Base-by-base conservation (phyloP, 1,284 basidiomycete genomes). In the Naganishia liquefaciens region DNA sequence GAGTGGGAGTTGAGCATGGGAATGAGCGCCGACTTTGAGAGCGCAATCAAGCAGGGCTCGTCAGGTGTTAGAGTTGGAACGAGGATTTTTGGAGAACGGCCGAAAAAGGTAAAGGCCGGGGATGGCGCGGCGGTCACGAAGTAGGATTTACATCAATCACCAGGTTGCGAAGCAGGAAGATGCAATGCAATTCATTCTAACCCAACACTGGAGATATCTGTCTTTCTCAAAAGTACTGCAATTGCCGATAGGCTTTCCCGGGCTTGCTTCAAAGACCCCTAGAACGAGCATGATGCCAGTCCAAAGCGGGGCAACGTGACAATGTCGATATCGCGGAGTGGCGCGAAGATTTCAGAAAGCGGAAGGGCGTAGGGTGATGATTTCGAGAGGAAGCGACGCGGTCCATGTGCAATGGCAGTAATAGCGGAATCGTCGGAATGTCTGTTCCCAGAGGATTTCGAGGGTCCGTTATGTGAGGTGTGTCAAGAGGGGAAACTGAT, bases 21-120 rank as follows among this genome's bases (percentile, higher is more conserved):
- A 23, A 99, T 99, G 95, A 95, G 92, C 63, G 89, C 88, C 64
- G 95, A 99, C 73, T 96, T 95, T 75, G 90, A 88, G 73, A 85
- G 88, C 47, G 95, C 95, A 1, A 80, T 96, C 65, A 84, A 82
- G 75, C 86, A 88, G 19, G 95, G 93, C 0, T 90, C 91, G 73
- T 87, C 90, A 72, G 86, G 93, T 62, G 93, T 98, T 1, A 81
- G 95, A 44, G 93, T 99, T 3, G 95, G 95, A 0, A 93, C 90
- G 7, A 87, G 88, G 25, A 92, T 97, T 63, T 97, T 98, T 76
- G 95, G 95, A 0, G 79, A 83, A 62, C 79, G 90, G 68, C 81
- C 81, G 46, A 51, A 50, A 27, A 62, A 42, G 49, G 58, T 64
- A 2, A 55, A 64, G 46, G 62, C 46, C 0, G 62, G 62, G 5